A percentile compares a stretch with the other conserved stretches of the same genome.
Evolutionary conservation across 805 yeast genomes (phyloP).

Genomic region (Nadsonia fulvescens): DNA sequence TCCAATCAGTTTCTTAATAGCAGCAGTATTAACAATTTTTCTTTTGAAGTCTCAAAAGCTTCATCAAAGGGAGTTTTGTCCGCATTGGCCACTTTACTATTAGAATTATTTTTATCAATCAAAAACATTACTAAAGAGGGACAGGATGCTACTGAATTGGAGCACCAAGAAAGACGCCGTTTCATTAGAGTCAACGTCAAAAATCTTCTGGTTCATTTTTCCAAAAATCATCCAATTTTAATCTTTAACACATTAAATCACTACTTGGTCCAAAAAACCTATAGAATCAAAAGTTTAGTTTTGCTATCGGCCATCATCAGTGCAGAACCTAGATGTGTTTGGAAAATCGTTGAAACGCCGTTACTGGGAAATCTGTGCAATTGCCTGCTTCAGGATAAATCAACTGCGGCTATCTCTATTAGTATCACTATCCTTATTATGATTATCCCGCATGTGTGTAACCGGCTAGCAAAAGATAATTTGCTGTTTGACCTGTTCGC

Average conservation of each 20-base stretch:
- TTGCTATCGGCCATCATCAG: slow-evolving; percentile 24
- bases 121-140: slow-evolving; percentile 1
- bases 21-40: no score
- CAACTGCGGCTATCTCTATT: slow-evolving; percentile 23
- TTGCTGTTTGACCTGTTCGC: slow-evolving; percentile 24
- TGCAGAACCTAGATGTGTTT: slow-evolving; percentile 16
- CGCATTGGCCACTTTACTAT: no score
- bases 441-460: slow-evolving; percentile 28
- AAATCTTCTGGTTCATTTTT: slow-evolving; percentile 25
- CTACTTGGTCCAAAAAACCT: slow-evolving; percentile 18
- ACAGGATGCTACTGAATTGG: no score
- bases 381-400: slow-evolving; percentile 25
- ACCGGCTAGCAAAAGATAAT: slow-evolving; percentile 14
- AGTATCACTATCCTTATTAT: slow-evolving; percentile 22
- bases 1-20: no score
- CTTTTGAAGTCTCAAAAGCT: no score
- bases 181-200: slow-evolving; percentile 29
- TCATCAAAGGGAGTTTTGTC: no score
- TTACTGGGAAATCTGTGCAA: slow-evolving; percentile 23
- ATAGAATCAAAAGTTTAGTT: slow-evolving; percentile 23
- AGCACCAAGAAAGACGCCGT: slow-evolving; percentile 30
- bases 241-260: slow-evolving; percentile 24
- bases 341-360: slow-evolving; percentile 19
- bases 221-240: slow-evolving; percentile 19
- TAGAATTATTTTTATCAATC: no score